phyloP scores from a whole-genome alignment of 768 basidiomycete genomes.

The Plicaturopsis crispa region DNA sequence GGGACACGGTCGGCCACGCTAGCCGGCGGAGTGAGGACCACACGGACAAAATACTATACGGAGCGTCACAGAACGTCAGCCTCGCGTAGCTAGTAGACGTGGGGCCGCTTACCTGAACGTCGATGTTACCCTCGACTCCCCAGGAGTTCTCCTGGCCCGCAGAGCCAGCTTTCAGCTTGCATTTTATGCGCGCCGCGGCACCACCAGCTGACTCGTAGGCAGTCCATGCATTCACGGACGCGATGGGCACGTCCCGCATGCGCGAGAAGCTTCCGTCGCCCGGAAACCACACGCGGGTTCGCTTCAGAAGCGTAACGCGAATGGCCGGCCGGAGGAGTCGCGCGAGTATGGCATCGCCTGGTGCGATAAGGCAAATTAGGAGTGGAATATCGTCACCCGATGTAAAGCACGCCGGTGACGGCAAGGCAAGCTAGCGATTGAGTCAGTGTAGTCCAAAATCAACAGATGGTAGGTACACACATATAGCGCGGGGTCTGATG shows the following conservation, averaged over 20 bases:
- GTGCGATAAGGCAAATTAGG: slow-evolving; percentile 26
- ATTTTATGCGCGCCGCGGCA: slow-evolving; percentile 21
- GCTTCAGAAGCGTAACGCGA: slow-evolving; percentile 28
- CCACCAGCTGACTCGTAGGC: slow-evolving; percentile 28
- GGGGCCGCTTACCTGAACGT: slow-evolving; percentile 17
- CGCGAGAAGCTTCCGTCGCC: slow-evolving; percentile 13
- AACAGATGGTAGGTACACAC: slow-evolving; percentile 13
- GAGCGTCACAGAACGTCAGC: background rate
- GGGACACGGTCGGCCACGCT: slow-evolving; percentile 24
- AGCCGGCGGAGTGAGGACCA: slow-evolving; percentile 23
- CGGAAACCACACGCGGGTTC: slow-evolving; percentile 22
- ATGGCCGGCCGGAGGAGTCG: slow-evolving; percentile 24
- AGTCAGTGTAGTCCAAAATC: background rate
- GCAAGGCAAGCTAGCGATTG: slow-evolving; percentile 26
- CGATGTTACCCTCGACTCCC: slow-evolving; percentile 22
- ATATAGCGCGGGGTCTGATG: too few relatives aligned
- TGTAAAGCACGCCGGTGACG: slow-evolving; percentile 24
- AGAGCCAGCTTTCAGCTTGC: slow-evolving; percentile 27
- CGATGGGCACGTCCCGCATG: slow-evolving; percentile 19
- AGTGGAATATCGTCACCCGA: slow-evolving; percentile 34
- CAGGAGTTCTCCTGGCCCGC: slow-evolving; percentile 29
- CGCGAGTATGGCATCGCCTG: slow-evolving; percentile 26
- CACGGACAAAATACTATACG: slow-evolving; percentile 30
- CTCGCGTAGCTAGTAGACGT: background rate
- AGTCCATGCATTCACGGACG: slow-evolving; percentile 12